Percentiles rank a stretch among this genome's conserved stretches.
phyloP scores from a whole-genome alignment of 192 early-diverging fungal species.

The Linnemannia hyalina region DNA sequence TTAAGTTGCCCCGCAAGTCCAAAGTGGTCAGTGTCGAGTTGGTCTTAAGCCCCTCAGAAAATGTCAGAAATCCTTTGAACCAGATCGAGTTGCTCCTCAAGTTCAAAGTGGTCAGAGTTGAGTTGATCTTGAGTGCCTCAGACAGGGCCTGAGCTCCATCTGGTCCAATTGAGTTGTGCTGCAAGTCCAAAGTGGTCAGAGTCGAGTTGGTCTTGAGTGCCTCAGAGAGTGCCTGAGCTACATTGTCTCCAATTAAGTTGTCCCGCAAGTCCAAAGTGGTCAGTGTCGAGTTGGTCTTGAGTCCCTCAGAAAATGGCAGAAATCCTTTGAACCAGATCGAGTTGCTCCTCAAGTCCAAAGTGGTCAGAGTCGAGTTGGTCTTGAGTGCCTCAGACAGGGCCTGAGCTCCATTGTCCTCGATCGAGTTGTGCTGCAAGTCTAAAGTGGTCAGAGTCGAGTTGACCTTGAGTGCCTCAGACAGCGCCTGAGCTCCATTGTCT shows the following conservation, averaged over 20 bases:
- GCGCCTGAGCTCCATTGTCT: conserved; percentile 1
- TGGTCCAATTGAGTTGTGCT: background rate
- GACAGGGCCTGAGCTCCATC: conserved; percentile 20
- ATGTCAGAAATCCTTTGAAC: too few relatives aligned
- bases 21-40: too few relatives aligned
- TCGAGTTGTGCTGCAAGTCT: conserved; percentile 4
- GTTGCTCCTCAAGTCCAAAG: conserved; percentile 16
- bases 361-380: conserved; percentile 31
- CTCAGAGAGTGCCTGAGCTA: conserved; percentile 17
- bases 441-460: conserved; percentile 26
- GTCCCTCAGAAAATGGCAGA: too few relatives aligned
- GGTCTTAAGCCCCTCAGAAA: too few relatives aligned
- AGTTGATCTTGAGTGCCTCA: conserved; percentile 26
- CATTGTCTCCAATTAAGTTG: background rate
- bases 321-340: too few relatives aligned
- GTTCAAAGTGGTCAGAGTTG: conserved; percentile 16
- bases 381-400: conserved; percentile 39
- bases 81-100: too few relatives aligned
- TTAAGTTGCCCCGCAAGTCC: too few relatives aligned
- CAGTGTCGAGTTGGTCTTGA: too few relatives aligned
- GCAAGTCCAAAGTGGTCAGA: conserved; percentile 4
- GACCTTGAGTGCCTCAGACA: conserved; percentile 30
- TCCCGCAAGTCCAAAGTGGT: too few relatives aligned
- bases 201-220: conserved; percentile 30
- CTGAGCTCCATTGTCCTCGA: background rate